Evolutionary conservation across 768 basidiomycete species (phyloP).

Genomic region (Psilocybe azurescens): DNA sequence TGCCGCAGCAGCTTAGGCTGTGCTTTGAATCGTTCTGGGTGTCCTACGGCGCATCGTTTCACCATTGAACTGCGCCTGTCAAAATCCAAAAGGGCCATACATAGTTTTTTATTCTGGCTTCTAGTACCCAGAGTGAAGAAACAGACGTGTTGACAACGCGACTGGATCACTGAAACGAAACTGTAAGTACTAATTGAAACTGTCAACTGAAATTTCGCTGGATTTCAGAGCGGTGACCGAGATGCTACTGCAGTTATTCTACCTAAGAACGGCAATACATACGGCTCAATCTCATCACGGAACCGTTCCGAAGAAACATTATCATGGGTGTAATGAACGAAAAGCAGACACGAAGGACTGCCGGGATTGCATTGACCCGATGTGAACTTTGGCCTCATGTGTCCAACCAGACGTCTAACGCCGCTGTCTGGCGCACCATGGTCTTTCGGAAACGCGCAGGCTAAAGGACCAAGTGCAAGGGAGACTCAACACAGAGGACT

Average conservation of each 20-base stretch:
- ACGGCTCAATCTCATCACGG: too few relatives aligned
- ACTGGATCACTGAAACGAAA: background rate
- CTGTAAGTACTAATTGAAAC: background rate
- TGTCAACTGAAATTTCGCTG: background rate
- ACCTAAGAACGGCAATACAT: background rate
- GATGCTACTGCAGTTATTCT: background rate
- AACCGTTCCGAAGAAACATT: too few relatives aligned
- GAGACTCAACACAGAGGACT: too few relatives aligned
- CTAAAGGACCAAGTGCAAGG: too few relatives aligned
- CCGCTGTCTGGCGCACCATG: background rate
- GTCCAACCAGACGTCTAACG: background rate
- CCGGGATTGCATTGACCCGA: conserved; percentile 4
- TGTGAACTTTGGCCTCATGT: background rate
- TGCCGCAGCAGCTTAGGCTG: too few relatives aligned
- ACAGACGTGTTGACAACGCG: background rate
- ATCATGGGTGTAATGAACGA: background rate
- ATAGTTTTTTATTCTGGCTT: background rate
- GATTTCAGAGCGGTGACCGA: too few relatives aligned
- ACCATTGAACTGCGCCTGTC: background rate
- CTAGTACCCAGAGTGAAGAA: background rate
- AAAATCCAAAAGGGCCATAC: background rate
- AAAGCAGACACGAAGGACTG: background rate
- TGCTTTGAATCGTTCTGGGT: background rate
- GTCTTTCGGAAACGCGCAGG: too few relatives aligned
- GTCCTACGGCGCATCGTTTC: background rate